Evolutionary conservation across 2,329 filamentous ascomycete genomes (phyloP), one percentile per base, ranked within the genome.

Genomic region (Nemania diffusa): DNA sequence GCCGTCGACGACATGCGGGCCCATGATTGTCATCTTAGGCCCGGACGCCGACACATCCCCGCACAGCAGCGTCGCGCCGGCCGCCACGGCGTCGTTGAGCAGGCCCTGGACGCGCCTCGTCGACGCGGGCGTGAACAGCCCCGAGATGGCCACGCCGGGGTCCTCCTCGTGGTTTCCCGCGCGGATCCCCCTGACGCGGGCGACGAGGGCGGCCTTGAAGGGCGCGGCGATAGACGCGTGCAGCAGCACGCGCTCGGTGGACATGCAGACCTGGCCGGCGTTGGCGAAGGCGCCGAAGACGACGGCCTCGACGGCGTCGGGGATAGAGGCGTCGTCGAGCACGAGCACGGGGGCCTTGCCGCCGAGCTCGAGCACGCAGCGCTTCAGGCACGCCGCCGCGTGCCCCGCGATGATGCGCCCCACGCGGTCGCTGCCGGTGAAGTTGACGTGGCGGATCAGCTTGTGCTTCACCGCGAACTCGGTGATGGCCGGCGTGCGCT

Each of bases 261-360:
- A 86, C 92, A 97, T 96, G 84, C 93, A 97, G 52, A 96, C 88
- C 81, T 97, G 93, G 0, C 93, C 93, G 1, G 84, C 83, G 77
- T 95, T 87, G 67, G 93, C 74, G 75, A 94, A 94, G 0, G 92
- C 84, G 3, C 92, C 93, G 1, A 91, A 77, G 0, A 88, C 88
- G 72, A 90, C 92, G 73, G 89, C 86, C 13, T 83, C 78, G 0
- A 92, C 93, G 0, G 93, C 92, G 26, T 87, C 83, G 32, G 91
- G 85, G 46, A 97, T 77, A 74, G 97, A 87, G 15, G 93, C 93
- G 78, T 97, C 93, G 57, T 92, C 90, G 78, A 91, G 88, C 0
- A 97, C 89, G 67, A 97, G 90, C 1, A 91, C 89, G 0, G 89
- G 88, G 0, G 91, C 91, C 78, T 97, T 97, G 52, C 93, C 93